Conservation (phyloP, 2,329 filamentous ascomycete genomes). For the Sporothrix phasma region DNA sequence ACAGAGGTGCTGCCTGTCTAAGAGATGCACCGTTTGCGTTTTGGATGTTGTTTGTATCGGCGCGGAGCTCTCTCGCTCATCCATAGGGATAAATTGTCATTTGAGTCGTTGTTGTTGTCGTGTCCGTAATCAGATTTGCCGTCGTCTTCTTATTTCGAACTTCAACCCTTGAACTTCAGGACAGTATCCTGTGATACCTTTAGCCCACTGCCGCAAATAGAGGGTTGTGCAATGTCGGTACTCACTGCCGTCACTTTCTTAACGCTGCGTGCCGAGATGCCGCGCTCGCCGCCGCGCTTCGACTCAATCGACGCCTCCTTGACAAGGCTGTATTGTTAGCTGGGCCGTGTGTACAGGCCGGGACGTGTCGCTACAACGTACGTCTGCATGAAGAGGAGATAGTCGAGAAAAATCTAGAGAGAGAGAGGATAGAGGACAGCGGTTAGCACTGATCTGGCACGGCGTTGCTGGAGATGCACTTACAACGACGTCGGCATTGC, state of each 20-base stretch:
- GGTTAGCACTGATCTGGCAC: neutral
- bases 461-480: constrained; percentile 22
- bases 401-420: constrained; percentile 69
- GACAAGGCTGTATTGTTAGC: constrained; percentile 48
- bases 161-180: constrained; percentile 58
- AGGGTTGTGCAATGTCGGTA: constrained; percentile 2
- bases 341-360: neutral
- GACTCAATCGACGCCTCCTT: constrained; percentile 70
- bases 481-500: constrained; percentile 79
- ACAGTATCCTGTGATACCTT: constrained; percentile 45
- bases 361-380: constrained; percentile 24
- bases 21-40: no score
- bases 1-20: no score
- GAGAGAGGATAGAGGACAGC: constrained; percentile 8
- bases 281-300: constrained; percentile 62
- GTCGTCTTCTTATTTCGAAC: neutral
- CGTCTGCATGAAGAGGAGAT: constrained; percentile 69
- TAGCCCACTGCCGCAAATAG: neutral
- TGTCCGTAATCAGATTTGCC: no score
- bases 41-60: no score
- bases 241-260: constrained; percentile 67
- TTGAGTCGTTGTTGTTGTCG: no score
- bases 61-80: no score
- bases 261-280: constrained; percentile 64
- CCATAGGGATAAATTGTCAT: no score